Evolutionary conservation across 2,329 filamentous ascomycete genomes (phyloP).

Genomic region (Emericellopsis cladophorae): DNA sequence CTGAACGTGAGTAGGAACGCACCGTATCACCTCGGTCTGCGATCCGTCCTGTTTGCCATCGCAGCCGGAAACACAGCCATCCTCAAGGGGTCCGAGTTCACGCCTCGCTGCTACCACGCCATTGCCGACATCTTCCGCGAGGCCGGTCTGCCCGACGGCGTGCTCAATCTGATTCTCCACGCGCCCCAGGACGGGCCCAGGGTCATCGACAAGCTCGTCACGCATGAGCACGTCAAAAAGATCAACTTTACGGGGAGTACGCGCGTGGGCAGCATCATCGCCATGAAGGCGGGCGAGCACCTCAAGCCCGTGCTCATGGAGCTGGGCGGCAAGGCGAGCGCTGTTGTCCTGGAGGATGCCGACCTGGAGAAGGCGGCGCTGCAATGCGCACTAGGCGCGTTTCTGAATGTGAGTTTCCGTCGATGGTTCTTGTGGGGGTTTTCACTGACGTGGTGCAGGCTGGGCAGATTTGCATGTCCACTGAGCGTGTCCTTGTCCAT

Average conservation of each 20-base stretch:
- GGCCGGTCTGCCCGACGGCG: constrained; percentile 60
- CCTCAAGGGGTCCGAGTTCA: constrained; percentile 56
- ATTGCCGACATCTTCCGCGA: constrained; percentile 51
- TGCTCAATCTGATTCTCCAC: constrained; percentile 54
- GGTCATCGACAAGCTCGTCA: constrained; percentile 53
- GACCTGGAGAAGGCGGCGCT: constrained; percentile 26
- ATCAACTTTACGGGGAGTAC: constrained; percentile 31
- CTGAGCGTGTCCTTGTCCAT: constrained; percentile 42
- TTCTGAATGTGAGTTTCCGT: constrained; percentile 21
- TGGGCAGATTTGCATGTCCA: constrained; percentile 63
- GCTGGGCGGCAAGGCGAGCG: constrained; percentile 31
- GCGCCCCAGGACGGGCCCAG: constrained; percentile 50
- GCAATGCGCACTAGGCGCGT: constrained; percentile 10
- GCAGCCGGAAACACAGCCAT: constrained; percentile 61
- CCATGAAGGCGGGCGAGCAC: constrained; percentile 17
- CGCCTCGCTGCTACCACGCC: constrained; percentile 46
- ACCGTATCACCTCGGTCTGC: constrained; percentile 1
- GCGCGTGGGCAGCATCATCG: constrained; percentile 26
- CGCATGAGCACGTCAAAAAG: constrained; percentile 18
- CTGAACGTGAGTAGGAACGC: constrained; percentile 1
- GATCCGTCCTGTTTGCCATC: constrained; percentile 16
- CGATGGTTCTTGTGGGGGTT: neutral
- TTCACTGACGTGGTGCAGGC: constrained; percentile 1
- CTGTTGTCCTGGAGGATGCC: constrained; percentile 29
- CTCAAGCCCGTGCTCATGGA: constrained; percentile 34